phyloP scores from a whole-genome alignment of 306 rosid genomes.

The Prunus davidiana region DNA sequence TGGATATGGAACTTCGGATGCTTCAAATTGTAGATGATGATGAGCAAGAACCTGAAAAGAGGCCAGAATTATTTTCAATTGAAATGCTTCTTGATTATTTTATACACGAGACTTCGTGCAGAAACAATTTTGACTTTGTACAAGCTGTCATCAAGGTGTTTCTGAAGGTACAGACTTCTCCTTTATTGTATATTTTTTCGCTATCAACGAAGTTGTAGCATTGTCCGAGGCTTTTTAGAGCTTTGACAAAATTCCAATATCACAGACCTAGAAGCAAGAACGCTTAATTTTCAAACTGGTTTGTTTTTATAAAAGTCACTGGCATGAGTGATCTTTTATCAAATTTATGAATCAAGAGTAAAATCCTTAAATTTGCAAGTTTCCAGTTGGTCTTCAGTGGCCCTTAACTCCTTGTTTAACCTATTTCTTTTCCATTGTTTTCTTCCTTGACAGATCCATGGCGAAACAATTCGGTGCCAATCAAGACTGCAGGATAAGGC shows the following conservation, averaged over 20 bases:
- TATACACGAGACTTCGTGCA: slow-evolving; percentile 61
- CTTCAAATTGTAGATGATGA: slow-evolving; percentile 72
- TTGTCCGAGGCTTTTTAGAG: neutral
- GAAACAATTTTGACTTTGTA: slow-evolving; percentile 84
- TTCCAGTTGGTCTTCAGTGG: neutral
- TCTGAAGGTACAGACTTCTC: slow-evolving; percentile 56
- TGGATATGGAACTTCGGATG: slow-evolving; percentile 92
- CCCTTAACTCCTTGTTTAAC: neutral
- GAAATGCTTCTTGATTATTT: slow-evolving; percentile 80
- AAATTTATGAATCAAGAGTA: neutral
- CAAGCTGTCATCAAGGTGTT: slow-evolving; percentile 87
- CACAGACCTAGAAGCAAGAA: neutral
- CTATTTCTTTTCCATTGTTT: neutral
- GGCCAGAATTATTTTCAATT: slow-evolving; percentile 57
- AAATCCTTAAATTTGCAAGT: neutral
- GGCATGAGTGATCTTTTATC: neutral
- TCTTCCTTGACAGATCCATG: slow-evolving; percentile 61
- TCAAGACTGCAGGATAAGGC: slow-evolving; percentile 71
- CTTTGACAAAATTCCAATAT: neutral
- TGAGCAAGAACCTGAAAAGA: slow-evolving; percentile 55
- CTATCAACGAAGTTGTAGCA: neutral
- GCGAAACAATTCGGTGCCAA: slow-evolving; percentile 75
- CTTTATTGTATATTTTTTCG: neutral
- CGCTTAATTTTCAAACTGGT: no score
- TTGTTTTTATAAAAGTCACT: neutral